Percentiles rank a stretch among this genome's conserved stretches.
These are phyloP conservation scores for Saxophila tyrrhenica DNA, from an alignment of 495 filamentous ascomycete species.

Conservation along the genomic window DNA sequence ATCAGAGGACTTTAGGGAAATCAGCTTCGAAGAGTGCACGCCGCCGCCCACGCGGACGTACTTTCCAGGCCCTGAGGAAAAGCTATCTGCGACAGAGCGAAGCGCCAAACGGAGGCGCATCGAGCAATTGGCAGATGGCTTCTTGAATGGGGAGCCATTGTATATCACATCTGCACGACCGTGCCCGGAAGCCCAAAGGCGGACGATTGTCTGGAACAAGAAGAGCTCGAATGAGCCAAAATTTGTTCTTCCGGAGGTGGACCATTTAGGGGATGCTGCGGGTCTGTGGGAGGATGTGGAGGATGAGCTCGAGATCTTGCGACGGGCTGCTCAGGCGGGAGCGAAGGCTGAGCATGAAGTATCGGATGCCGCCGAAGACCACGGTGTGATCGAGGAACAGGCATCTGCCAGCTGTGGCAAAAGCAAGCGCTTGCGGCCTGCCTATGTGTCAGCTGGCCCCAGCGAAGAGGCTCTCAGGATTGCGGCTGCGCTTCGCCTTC, in stretches of 20 bases:
- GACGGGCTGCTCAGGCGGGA: neutral
- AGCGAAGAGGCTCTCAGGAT: constrained; percentile 11
- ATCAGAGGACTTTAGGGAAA: constrained; percentile 10
- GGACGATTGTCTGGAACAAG: constrained; percentile 5
- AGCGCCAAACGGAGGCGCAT: constrained; percentile 43
- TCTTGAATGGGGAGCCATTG: constrained; percentile 45
- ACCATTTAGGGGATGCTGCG: neutral
- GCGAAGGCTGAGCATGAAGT: neutral
- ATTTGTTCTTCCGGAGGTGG: neutral
- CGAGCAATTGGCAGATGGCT: constrained; percentile 48
- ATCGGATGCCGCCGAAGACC: neutral
- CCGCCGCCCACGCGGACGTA: constrained; percentile 32
- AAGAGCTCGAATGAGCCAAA: constrained; percentile 1
- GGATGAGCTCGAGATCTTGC: constrained; percentile 1
- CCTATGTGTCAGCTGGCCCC: constrained; percentile 1
- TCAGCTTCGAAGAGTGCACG: constrained; percentile 27
- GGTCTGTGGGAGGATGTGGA: constrained; percentile 10
- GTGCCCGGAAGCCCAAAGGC: constrained; percentile 9
- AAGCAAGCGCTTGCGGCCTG: neutral
- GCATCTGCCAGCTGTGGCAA: constrained; percentile 6
- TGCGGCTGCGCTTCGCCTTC: constrained; percentile 10
- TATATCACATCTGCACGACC: constrained; percentile 47
- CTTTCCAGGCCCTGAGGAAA: constrained; percentile 46
- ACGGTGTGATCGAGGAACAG: neutral
- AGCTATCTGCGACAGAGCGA: constrained; percentile 39